Conservation (phyloP, 257 asterid genomes). For the Hygrophila difformis region DNA sequence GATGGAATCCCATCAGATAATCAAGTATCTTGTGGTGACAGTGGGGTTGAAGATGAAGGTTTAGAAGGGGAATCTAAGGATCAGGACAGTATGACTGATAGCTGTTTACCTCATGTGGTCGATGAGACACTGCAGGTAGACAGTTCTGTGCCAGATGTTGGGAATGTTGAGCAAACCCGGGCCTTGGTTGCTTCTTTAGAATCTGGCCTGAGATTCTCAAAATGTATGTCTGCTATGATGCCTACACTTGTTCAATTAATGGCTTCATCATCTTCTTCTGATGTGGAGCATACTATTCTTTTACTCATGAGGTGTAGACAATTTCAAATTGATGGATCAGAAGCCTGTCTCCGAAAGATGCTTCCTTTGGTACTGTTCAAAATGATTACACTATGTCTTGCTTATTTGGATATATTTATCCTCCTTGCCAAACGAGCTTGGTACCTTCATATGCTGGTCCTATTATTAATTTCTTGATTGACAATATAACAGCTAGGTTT, state of each 20-base stretch:
- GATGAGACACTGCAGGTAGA: conserved; percentile 32
- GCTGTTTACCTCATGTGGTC: conserved; percentile 43
- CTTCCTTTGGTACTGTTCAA: conserved; percentile 89
- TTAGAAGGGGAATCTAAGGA: conserved; percentile 26
- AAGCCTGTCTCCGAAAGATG: conserved; percentile 91
- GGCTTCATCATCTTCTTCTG: conserved; percentile 98
- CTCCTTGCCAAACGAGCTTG: no score
- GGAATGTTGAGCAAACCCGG: conserved; percentile 90
- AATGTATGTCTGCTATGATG: conserved; percentile 62
- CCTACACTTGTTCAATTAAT: conserved; percentile 85
- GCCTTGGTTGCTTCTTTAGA: conserved; percentile 93
- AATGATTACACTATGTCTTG: no score
- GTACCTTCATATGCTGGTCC: conserved; percentile 1
- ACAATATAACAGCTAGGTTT: conserved; percentile 6
- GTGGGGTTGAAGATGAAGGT: conserved; percentile 44
- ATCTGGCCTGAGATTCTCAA: conserved; percentile 90
- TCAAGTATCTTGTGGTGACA: conserved; percentile 46
- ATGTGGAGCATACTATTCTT: conserved; percentile 86
- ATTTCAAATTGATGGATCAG: conserved; percentile 89
- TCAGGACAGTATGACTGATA: conserved; percentile 57
- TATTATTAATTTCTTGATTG: conserved; percentile 3
- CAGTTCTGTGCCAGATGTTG: conserved; percentile 78
- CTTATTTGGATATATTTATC: no score
- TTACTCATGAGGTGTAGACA: conserved; percentile 96
- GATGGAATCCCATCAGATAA: conserved; percentile 37